These are phyloP conservation scores for Hemerocallis citrina DNA, from an alignment of 106 monocot genomes.

Conservation along the genomic window DNA sequence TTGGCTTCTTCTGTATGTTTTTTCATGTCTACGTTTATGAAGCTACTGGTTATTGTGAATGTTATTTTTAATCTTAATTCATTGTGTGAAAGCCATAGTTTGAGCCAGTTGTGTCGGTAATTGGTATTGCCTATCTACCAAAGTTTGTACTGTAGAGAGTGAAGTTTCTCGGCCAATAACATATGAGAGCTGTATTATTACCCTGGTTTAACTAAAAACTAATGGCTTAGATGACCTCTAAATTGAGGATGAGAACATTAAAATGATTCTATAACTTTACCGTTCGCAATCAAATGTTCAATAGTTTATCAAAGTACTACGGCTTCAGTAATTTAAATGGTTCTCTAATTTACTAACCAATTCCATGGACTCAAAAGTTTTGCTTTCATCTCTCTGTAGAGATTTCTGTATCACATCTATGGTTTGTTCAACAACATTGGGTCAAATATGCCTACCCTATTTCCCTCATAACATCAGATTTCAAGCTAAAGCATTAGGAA, in stretches of 20 bases:
- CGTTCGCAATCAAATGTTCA: too few species aligned
- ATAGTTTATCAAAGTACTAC: too few species aligned
- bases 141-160: too few species aligned
- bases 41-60: not conserved
- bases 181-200: too few species aligned
- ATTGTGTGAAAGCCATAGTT: not conserved
- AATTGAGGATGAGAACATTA: not conserved
- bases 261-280: too few species aligned
- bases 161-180: too few species aligned
- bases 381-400: not conserved
- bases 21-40: not conserved
- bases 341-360: not conserved
- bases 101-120: not conserved
- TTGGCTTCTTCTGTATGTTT: constrained; percentile 90
- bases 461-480: not conserved
- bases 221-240: not conserved
- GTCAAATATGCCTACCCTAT: not conserved
- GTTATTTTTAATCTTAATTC: not conserved
- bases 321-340: not conserved
- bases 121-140: not conserved
- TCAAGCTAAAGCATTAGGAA: not conserved
- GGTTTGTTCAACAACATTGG: not conserved
- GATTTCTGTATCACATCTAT: not conserved
- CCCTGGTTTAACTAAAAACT: not conserved
- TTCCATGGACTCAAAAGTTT: too few species aligned